Conservation (phyloP, 2,329 filamentous ascomycete genomes). For the Acrocalymma vagum region DNA sequence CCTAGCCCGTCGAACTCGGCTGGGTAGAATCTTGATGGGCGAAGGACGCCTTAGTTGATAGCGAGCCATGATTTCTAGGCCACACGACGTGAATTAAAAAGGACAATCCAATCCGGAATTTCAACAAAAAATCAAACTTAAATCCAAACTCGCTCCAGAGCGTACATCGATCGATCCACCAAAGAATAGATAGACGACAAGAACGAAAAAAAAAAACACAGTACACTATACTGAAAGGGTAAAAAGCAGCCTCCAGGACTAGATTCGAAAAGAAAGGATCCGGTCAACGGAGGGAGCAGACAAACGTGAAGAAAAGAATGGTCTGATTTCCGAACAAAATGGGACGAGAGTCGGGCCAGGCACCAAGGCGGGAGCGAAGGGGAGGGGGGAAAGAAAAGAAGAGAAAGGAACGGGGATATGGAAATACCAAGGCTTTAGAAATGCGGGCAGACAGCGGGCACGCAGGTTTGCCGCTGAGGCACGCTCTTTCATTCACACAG, state of each 20-base stretch:
- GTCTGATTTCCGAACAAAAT: slow-evolving; percentile 22
- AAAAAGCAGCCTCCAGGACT: slow-evolving; percentile 43
- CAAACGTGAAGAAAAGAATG: slow-evolving; percentile 21
- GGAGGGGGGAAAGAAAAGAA: slow-evolving; percentile 22
- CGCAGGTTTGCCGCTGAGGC: slow-evolving; percentile 22
- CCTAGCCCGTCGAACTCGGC: no score
- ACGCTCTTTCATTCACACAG: slow-evolving; percentile 28
- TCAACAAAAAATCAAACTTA: no score
- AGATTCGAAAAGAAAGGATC: slow-evolving; percentile 31
- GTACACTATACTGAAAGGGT: no score
- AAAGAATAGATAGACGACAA: slow-evolving; percentile 2
- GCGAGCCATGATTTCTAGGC: slow-evolving; percentile 28
- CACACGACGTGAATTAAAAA: slow-evolving; percentile 17
- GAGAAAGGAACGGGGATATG: no score
- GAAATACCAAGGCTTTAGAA: slow-evolving; percentile 42
- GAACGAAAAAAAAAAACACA: slow-evolving; percentile 11
- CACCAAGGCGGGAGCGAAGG: slow-evolving; percentile 24
- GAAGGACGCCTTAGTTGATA: slow-evolving; percentile 37
- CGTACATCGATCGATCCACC: slow-evolving; percentile 8
- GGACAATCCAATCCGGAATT: not conserved
- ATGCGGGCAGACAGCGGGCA: slow-evolving; percentile 24
- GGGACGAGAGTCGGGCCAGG: no score
- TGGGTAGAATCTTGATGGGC: slow-evolving; percentile 29
- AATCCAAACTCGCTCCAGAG: slow-evolving; percentile 8
- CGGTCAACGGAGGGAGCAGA: slow-evolving; percentile 38